Evolutionary conservation across 208 protist species (phyloP).

Genomic region (Trypanosoma caninum): DNA sequence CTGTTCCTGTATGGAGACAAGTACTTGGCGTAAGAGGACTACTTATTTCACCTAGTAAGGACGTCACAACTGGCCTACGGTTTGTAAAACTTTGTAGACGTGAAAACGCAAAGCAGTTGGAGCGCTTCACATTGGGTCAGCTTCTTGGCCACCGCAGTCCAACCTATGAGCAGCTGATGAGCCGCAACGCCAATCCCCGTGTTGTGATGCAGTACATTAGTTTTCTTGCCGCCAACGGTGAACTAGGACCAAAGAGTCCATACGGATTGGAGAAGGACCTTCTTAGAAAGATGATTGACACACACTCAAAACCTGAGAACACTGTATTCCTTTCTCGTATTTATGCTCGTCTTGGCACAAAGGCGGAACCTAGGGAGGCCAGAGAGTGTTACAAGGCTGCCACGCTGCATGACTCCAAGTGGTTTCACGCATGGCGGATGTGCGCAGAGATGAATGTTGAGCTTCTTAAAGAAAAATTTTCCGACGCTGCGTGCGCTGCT

Average conservation of each 20-base stretch:
- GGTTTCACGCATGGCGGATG: constrained; percentile 82
- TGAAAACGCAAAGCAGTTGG: constrained; percentile 64
- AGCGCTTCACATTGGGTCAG: constrained; percentile 76
- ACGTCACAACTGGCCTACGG: constrained; percentile 96
- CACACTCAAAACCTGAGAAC: constrained; percentile 76
- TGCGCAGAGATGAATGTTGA: constrained; percentile 74
- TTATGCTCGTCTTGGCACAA: constrained; percentile 73
- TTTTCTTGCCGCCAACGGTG: constrained; percentile 63
- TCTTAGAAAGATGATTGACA: constrained; percentile 82
- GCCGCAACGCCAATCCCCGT: constrained; percentile 59
- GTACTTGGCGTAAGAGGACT: constrained; percentile 94
- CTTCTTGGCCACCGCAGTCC: constrained; percentile 58
- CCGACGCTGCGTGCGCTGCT: constrained; percentile 53
- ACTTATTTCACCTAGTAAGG: constrained; percentile 88
- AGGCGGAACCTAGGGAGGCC: constrained; percentile 43
- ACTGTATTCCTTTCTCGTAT: constrained; percentile 50
- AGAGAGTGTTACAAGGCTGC: constrained; percentile 77
- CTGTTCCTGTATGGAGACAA: constrained; percentile 95
- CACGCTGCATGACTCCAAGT: constrained; percentile 76
- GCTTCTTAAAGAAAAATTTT: constrained; percentile 43
- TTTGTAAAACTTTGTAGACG: constrained; percentile 95
- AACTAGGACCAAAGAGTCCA: constrained; percentile 42
- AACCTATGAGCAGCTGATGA: constrained; percentile 69
- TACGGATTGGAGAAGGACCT: constrained; percentile 76
- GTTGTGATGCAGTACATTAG: constrained; percentile 87